Evolutionary conservation across 139 green algal species (phyloP), one percentile per base, ranked within the genome.

Genomic region (Trebouxia sp.): DNA sequence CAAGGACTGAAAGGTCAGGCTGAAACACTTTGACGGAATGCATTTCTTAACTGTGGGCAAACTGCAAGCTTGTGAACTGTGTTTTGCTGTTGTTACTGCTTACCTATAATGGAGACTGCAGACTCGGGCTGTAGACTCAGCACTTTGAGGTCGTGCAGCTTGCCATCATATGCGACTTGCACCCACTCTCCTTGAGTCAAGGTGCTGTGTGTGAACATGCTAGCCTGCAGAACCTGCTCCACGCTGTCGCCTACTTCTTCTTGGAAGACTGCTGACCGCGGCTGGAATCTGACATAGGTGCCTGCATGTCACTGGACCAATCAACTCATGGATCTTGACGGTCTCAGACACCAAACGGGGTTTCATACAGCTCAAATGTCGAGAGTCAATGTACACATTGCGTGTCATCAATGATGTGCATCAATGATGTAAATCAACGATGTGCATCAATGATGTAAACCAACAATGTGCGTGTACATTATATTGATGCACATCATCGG

Each of bases 141-240:
- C 15, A 97, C 91, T 28, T 86, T 81, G 42, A 93, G 80, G 35
- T 85, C 78, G 41, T 84, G 81, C n/a, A 38, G 3, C 22, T 50
- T 20, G 7, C 65, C 88, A 5, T 14, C 87, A 20, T 82, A n/a
- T 1, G 56, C 20, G 39, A 94, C 90, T 35, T 80, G 55, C 12
- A 97, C 10, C 86, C 89, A 93, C 82, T 97, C 92, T 20, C 92
- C 93, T 70, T 91, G 83, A 0, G 66, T 95, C 9, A 97, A 88
- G 0, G 86, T 87, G 83, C 83, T 89, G 85, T 88, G 83, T n/a
- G 51, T 41, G 47, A 85, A 69, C 70, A 97, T 85, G 37, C 85
- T 85, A 1, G 28, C 70, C 82, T 96, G 92, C 80, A 97, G 84
- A 51, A 88, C 86, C 38, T 87, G 85, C 5, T 86, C 79, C 65